Conservation (phyloP, 1,139 yeast genomes). For the Barnettozyma hawaiiensis region DNA sequence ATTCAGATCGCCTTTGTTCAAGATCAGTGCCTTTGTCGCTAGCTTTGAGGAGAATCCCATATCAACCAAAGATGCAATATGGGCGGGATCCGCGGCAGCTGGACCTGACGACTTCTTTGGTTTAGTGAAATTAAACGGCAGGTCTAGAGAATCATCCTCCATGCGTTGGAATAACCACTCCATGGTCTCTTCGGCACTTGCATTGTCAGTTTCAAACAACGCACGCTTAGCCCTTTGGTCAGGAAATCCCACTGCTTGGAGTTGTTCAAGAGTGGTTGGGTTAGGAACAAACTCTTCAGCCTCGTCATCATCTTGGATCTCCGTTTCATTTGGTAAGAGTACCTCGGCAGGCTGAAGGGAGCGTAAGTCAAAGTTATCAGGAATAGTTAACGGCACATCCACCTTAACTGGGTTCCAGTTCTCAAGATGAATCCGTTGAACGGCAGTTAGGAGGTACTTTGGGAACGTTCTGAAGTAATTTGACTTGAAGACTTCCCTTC, state of each 20-base stretch:
- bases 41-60: constrained; percentile 76
- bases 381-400: constrained; percentile 63
- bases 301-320: constrained; percentile 40
- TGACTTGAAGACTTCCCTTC: constrained; percentile 37
- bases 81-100: constrained; percentile 32
- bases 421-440: constrained; percentile 73
- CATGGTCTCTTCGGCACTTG: constrained; percentile 70
- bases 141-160: constrained; percentile 79
- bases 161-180: constrained; percentile 86
- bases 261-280: constrained; percentile 44
- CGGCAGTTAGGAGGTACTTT: constrained; percentile 60
- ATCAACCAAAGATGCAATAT: constrained; percentile 45
- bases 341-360: constrained; percentile 29
- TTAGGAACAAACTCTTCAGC: constrained; percentile 48
- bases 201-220: constrained; percentile 57
- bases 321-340: constrained; percentile 27
- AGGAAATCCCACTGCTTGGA: constrained; percentile 86
- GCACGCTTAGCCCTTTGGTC: constrained; percentile 62
- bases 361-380: constrained; percentile 41
- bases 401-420: constrained; percentile 90
- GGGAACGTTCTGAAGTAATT: constrained; percentile 66
- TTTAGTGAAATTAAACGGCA: constrained; percentile 23
- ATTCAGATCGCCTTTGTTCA: constrained; percentile 57
- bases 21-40: constrained; percentile 62
- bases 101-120: neutral